Percentiles rank a stretch among this genome's conserved stretches.
Conservation (phyloP, 78 protist genomes). For the Dictyostelium firmibasis region DNA sequence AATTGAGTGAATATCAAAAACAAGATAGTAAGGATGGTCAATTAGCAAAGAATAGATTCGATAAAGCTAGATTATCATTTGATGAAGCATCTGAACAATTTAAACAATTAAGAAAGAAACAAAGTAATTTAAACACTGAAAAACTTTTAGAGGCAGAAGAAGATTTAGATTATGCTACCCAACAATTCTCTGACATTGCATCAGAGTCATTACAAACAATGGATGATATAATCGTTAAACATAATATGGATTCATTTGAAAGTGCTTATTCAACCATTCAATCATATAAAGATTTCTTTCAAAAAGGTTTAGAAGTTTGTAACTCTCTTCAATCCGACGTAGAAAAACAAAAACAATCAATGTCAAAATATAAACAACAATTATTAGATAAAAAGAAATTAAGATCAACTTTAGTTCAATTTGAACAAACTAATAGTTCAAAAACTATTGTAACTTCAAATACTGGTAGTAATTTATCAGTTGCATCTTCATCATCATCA, state of each 20-base stretch:
- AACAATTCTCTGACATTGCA: conserved; percentile 64
- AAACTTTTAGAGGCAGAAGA: conserved; percentile 17
- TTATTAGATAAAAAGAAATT: conserved; percentile 9
- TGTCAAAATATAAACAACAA: not conserved
- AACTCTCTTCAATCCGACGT: not conserved
- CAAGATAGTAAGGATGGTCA: conserved; percentile 28
- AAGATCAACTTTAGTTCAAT: not conserved
- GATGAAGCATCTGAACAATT: conserved; percentile 59
- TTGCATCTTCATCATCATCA: not conserved
- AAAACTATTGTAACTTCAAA: not conserved
- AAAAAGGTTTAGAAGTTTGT: conserved; percentile 1
- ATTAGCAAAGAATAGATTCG: conserved; percentile 40
- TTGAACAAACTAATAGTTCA: conserved; percentile 12
- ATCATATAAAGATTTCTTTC: conserved; percentile 17
- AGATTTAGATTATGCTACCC: conserved; percentile 5
- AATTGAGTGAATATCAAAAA: conserved; percentile 26
- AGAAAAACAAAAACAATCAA: conserved; percentile 5
- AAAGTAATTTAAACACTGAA: not conserved
- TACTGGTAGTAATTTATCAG: not conserved
- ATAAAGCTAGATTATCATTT: conserved; percentile 46
- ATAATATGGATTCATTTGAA: conserved; percentile 24
- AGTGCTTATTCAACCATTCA: not conserved
- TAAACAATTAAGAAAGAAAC: conserved; percentile 46
- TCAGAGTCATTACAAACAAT: conserved; percentile 25
- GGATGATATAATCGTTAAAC: conserved; percentile 53